These are phyloP conservation scores for Buddleja alternifolia DNA, from an alignment of 257 asterid species.

Conservation along the genomic window DNA sequence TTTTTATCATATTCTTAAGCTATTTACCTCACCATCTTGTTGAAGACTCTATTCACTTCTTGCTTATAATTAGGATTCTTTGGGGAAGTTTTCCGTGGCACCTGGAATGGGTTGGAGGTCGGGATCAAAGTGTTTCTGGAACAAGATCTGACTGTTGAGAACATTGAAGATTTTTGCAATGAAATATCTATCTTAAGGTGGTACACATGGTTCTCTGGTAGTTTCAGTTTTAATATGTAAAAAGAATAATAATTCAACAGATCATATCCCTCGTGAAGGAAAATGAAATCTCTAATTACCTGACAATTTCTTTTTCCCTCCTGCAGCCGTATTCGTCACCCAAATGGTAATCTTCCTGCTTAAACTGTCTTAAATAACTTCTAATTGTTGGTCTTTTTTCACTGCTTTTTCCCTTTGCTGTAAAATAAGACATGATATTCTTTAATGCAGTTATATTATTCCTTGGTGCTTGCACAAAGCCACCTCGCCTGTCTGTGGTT, in stretches of 20 bases:
- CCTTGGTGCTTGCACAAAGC: slow-evolving; percentile 90
- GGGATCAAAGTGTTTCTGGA: slow-evolving; percentile 80
- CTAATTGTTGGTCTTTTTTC: not conserved
- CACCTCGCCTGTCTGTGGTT: slow-evolving; percentile 85
- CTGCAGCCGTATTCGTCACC: slow-evolving; percentile 94
- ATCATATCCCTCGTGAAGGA: slow-evolving; percentile 13
- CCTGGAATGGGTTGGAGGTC: slow-evolving; percentile 86
- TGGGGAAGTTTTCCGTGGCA: slow-evolving; percentile 93
- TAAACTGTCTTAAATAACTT: slow-evolving; percentile 14
- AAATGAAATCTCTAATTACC: slow-evolving; percentile 30
- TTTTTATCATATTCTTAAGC: slow-evolving; percentile 9
- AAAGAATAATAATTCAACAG: not conserved
- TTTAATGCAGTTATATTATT: slow-evolving; percentile 76
- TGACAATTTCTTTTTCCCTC: slow-evolving; percentile 35
- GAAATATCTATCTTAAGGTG: slow-evolving; percentile 91
- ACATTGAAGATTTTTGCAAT: slow-evolving; percentile 88
- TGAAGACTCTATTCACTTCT: not conserved
- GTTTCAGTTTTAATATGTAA: not conserved
- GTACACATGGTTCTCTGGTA: slow-evolving; percentile 15
- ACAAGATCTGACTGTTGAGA: slow-evolving; percentile 80
- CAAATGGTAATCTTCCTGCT: slow-evolving; percentile 71
- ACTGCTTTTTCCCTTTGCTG: slow-evolving; percentile 15
- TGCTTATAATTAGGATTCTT: slow-evolving; percentile 63
- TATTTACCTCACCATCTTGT: slow-evolving; percentile 18
- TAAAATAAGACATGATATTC: slow-evolving; percentile 17